These are phyloP conservation scores for Ceriops tagal DNA, from an alignment of 345 rosid species.

Conservation along the genomic window DNA sequence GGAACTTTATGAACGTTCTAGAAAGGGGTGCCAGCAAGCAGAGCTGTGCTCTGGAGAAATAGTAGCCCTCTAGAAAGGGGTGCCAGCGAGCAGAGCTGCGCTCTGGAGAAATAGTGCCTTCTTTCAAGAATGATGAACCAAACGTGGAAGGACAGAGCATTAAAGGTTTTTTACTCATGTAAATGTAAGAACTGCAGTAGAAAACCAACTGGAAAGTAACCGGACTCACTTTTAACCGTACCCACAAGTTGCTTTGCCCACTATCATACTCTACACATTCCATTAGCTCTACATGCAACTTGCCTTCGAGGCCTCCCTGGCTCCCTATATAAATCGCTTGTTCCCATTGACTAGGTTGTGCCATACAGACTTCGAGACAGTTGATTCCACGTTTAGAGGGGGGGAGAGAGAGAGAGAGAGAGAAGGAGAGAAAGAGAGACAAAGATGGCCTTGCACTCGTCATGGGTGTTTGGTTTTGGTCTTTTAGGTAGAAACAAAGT, in stretches of 20 bases:
- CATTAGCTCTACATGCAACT: constrained; percentile 21
- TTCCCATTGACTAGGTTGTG: no score
- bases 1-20: constrained; percentile 7
- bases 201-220: constrained; percentile 42
- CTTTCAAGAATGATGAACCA: constrained; percentile 8
- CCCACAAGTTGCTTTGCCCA: constrained; percentile 20
- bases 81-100: constrained; percentile 23
- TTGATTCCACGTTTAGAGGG: no score
- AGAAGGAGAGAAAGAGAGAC: not conserved
- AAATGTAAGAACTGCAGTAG: constrained; percentile 6
- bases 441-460: constrained; percentile 22
- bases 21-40: constrained; percentile 37
- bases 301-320: constrained; percentile 7
- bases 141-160: constrained; percentile 18
- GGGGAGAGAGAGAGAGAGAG: not conserved
- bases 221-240: constrained; percentile 7
- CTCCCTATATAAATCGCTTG: constrained; percentile 33
- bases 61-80: constrained; percentile 25
- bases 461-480: constrained; percentile 24
- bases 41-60: constrained; percentile 1
- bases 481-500: constrained; percentile 21
- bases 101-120: constrained; percentile 1
- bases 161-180: constrained; percentile 24
- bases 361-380: no score
- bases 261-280: not conserved